A percentile compares a stretch with the other conserved stretches of the same genome.
Conservation (phyloP, 2,329 filamentous ascomycete species). For the Hortaea werneckii region DNA sequence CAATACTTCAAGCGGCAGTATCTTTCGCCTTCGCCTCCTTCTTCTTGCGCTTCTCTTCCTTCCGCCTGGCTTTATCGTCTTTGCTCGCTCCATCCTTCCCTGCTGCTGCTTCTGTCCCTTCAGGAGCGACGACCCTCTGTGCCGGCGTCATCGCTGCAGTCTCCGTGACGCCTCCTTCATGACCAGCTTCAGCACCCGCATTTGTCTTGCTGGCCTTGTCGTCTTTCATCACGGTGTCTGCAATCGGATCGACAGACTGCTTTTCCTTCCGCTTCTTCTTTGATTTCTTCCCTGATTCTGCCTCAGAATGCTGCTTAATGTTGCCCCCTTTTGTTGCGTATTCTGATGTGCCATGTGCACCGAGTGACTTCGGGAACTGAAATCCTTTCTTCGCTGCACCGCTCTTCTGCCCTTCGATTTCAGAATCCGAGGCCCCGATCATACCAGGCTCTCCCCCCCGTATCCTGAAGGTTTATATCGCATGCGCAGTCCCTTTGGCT, state of each 20-base stretch:
- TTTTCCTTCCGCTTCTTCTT: slow-evolving; percentile 31
- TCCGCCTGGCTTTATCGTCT: slow-evolving; percentile 29
- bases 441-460: slow-evolving; percentile 33
- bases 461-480: slow-evolving; percentile 59
- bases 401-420: slow-evolving; percentile 35
- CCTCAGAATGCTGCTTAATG: slow-evolving; percentile 20
- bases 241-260: slow-evolving; percentile 23
- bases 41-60: slow-evolving; percentile 19
- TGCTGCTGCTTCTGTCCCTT: not conserved
- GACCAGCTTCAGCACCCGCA: not conserved
- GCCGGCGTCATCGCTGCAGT: slow-evolving; percentile 15
- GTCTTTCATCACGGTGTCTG: slow-evolving; percentile 12
- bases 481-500: slow-evolving; percentile 57
- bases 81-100: slow-evolving; percentile 13
- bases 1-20: not conserved
- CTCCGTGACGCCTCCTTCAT: not conserved
- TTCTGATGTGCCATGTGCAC: slow-evolving; percentile 30
- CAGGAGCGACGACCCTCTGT: slow-evolving; percentile 7
- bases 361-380: slow-evolving; percentile 19
- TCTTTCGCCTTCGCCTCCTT: slow-evolving; percentile 22
- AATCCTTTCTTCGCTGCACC: slow-evolving; percentile 4
- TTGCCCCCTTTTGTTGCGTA: slow-evolving; percentile 10
- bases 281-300: slow-evolving; percentile 16
- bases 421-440: slow-evolving; percentile 29
- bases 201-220: not conserved